These are phyloP conservation scores for Candida suzukii DNA, from an alignment of 805 yeast species.

Conservation along the genomic window DNA sequence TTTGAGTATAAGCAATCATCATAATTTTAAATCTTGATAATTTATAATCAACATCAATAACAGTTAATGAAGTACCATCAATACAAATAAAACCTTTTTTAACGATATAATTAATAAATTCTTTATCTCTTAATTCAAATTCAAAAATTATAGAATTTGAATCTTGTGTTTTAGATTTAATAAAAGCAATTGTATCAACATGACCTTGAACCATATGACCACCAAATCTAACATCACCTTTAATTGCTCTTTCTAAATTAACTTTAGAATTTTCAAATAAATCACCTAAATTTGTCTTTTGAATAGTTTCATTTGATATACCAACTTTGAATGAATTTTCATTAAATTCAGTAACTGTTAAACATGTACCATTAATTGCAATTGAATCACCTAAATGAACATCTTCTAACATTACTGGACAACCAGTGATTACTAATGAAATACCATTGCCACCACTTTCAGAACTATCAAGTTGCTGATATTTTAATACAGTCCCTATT, in stretches of 20 bases:
- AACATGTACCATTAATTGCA: slow-evolving; percentile 81
- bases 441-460: slow-evolving; percentile 68
- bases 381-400: slow-evolving; percentile 94
- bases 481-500: slow-evolving; percentile 57
- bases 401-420: slow-evolving; percentile 59
- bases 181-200: slow-evolving; percentile 80
- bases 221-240: slow-evolving; percentile 75
- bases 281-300: slow-evolving; percentile 68
- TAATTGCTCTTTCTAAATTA: slow-evolving; percentile 88
- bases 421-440: slow-evolving; percentile 58
- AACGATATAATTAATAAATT: slow-evolving; percentile 68
- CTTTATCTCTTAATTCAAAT: slow-evolving; percentile 59
- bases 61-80: slow-evolving; percentile 91
- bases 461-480: slow-evolving; percentile 37
- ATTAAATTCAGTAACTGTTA: slow-evolving; percentile 81
- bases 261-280: slow-evolving; percentile 56
- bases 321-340: slow-evolving; percentile 74
- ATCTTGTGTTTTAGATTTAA: slow-evolving; percentile 48
- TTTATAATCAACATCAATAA: slow-evolving; percentile 65
- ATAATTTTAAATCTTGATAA: slow-evolving; percentile 64
- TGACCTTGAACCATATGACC: slow-evolving; percentile 99
- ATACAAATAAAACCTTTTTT: slow-evolving; percentile 91
- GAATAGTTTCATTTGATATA: slow-evolving; percentile 84
- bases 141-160: slow-evolving; percentile 73
- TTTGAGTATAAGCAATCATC: slow-evolving; percentile 89